Conservation (phyloP, 306 rosid species). For the Oemleria cerasiformis region DNA sequence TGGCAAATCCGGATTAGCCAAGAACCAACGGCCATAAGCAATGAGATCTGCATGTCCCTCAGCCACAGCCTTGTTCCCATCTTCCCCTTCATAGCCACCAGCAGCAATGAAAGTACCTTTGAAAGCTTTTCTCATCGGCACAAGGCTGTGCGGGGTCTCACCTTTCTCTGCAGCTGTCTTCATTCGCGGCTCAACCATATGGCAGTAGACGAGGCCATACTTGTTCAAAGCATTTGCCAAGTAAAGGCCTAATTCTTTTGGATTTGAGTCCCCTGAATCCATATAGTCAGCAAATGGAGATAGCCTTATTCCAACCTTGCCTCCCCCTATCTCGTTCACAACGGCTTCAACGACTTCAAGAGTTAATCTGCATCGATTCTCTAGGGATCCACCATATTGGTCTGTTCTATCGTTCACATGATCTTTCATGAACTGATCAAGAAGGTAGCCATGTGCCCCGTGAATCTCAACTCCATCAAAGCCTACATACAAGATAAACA, state of each 20-base stretch:
- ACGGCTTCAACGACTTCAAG: conserved; percentile 43
- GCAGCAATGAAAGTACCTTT: conserved; percentile 50
- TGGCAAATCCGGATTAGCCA: conserved; percentile 57
- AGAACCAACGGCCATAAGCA: conserved; percentile 49
- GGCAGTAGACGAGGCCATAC: conserved; percentile 47
- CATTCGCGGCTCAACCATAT: conserved; percentile 67
- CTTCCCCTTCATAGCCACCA: conserved; percentile 39
- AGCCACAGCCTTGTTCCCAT: conserved; percentile 36
- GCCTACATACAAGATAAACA: neutral
- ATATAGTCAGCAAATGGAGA: conserved; percentile 53
- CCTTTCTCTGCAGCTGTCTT: conserved; percentile 13
- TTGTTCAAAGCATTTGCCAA: conserved; percentile 38
- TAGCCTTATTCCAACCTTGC: conserved; percentile 52
- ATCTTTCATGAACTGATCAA: neutral
- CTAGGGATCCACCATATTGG: conserved; percentile 34
- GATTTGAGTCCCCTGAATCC: conserved; percentile 50
- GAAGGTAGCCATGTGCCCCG: neutral
- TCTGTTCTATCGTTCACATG: conserved; percentile 14
- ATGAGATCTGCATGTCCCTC: conserved; percentile 35
- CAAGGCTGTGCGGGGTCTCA: conserved; percentile 25
- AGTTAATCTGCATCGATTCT: conserved; percentile 56
- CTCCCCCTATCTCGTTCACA: conserved; percentile 46
- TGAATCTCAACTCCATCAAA: conserved; percentile 3
- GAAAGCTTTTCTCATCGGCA: conserved; percentile 45
- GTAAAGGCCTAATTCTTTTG: conserved; percentile 41